phyloP scores from a whole-genome alignment of 805 yeast genomes.

The Pichia thaimueangensis region DNA sequence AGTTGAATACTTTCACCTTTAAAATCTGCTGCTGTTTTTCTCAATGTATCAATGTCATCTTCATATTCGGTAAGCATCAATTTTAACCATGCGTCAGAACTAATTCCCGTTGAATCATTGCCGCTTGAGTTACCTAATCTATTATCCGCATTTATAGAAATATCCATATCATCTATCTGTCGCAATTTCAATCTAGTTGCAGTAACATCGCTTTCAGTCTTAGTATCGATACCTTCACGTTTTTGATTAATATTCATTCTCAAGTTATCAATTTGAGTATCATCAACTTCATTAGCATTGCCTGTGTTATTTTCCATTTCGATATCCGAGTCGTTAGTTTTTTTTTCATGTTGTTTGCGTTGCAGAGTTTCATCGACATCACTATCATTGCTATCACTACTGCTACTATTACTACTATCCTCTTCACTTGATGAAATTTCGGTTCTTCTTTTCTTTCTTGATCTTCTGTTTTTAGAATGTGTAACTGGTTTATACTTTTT shows the following conservation, averaged over 20 bases:
- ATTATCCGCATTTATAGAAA: neutral
- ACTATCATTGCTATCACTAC: conserved; percentile 8
- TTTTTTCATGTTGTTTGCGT: conserved; percentile 1
- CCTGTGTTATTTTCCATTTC: neutral
- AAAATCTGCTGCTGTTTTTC: conserved; percentile 56
- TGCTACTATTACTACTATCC: conserved; percentile 21
- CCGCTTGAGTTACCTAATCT: neutral
- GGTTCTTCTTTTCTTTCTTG: conserved; percentile 78
- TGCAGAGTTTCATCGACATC: conserved; percentile 13
- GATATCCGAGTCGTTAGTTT: neutral
- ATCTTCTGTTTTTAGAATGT: conserved; percentile 35
- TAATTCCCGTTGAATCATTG: neutral
- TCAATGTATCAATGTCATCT: conserved; percentile 52
- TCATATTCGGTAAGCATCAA: conserved; percentile 51
- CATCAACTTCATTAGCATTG: neutral
- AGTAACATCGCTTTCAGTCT: conserved; percentile 2
- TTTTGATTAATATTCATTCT: neutral
- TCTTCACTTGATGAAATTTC: conserved; percentile 50
- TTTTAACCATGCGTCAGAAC: conserved; percentile 10
- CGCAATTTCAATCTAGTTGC: conserved; percentile 7
- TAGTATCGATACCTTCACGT: neutral
- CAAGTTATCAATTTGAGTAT: neutral
- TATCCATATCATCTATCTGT: neutral
- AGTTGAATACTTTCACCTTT: conserved; percentile 25
- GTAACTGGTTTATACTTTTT: neutral